These are phyloP conservation scores for Psilocybe mexicana DNA, from an alignment of 1,284 basidiomycete species.

Conservation along the genomic window DNA sequence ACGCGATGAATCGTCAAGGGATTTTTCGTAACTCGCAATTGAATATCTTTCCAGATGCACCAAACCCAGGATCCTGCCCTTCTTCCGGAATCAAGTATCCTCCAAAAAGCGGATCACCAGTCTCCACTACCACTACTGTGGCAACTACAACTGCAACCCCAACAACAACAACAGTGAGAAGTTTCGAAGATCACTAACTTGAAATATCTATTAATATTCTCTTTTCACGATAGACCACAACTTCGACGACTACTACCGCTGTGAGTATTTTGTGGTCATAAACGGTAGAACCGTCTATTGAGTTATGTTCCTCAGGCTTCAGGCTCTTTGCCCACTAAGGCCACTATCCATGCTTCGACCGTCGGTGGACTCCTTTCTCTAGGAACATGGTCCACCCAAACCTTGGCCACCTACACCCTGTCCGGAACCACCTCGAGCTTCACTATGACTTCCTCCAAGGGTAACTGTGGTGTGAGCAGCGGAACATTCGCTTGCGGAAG, in stretches of 20 bases:
- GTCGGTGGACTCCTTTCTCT: constrained; percentile 47
- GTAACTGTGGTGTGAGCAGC: constrained; percentile 46
- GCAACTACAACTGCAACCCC: neutral
- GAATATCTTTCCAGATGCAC: constrained; percentile 47
- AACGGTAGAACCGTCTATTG: neutral
- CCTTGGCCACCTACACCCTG: constrained; percentile 47
- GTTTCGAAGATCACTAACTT: too few species aligned
- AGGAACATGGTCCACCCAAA: constrained; percentile 55
- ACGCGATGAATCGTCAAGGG: constrained; percentile 18
- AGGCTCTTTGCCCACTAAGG: constrained; percentile 43
- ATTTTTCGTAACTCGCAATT: neutral
- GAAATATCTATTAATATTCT: too few species aligned
- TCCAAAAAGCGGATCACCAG: constrained; percentile 47
- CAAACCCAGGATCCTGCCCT: constrained; percentile 51
- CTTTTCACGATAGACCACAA: too few species aligned
- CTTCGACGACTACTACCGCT: constrained; percentile 1
- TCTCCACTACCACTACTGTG: neutral
- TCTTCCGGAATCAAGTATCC: constrained; percentile 62
- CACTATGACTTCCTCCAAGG: constrained; percentile 53
- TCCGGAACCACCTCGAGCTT: constrained; percentile 42
- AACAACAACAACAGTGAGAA: constrained; percentile 9
- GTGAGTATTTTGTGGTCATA: neutral
- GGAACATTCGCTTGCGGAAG: constrained; percentile 47
- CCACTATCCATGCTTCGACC: constrained; percentile 40
- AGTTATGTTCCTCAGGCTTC: constrained; percentile 20